These are phyloP conservation scores for Colletotrichum zoysiae DNA, from an alignment of 2,329 filamentous ascomycete species.

Conservation along the genomic window DNA sequence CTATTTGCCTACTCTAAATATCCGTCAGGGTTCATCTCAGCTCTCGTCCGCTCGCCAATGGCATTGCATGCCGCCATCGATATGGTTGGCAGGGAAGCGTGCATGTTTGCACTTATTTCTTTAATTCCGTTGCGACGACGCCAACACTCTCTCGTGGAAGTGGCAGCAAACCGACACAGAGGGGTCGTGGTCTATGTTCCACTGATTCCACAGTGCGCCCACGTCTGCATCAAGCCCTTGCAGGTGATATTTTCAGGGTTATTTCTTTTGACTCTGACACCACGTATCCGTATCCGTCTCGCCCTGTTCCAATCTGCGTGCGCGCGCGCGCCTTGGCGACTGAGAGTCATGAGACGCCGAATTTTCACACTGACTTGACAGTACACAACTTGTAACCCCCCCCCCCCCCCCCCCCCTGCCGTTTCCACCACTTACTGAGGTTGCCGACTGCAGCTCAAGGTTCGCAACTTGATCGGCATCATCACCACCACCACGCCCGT, in stretches of 20 bases:
- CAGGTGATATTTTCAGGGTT: neutral
- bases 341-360: constrained; percentile 27
- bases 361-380: constrained; percentile 9
- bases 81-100: constrained; percentile 15
- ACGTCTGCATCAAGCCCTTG: neutral
- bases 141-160: constrained; percentile 13
- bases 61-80: constrained; percentile 5
- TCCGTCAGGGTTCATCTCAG: constrained; percentile 35
- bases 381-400: constrained; percentile 6
- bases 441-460: constrained; percentile 8
- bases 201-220: neutral
- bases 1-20: constrained; percentile 5
- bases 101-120: neutral
- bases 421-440: constrained; percentile 14
- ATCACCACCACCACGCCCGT: constrained; percentile 28
- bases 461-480: constrained; percentile 25
- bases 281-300: neutral
- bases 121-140: constrained; percentile 1
- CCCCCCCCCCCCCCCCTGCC: too few species aligned
- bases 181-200: neutral
- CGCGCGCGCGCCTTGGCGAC: neutral
- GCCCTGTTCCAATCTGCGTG: neutral
- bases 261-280: neutral
- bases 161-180: constrained; percentile 14
- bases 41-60: constrained; percentile 25